Conservation (phyloP, 768 basidiomycete species). For the Pleurotus pulmonarius region DNA sequence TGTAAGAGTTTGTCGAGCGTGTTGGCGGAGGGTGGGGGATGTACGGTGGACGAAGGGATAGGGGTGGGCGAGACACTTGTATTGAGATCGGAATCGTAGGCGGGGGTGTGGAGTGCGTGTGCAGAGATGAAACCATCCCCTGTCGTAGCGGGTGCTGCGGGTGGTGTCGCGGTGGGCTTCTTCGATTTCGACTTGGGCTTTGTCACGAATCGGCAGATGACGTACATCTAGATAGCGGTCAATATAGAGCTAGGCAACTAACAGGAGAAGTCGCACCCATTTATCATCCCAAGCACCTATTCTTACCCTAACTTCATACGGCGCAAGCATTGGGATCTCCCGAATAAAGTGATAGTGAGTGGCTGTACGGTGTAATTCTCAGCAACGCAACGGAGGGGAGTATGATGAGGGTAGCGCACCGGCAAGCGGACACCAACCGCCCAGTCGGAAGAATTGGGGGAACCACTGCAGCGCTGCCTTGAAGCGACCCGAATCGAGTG, state of each 20-base stretch:
- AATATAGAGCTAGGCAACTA: not conserved
- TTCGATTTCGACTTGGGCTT: constrained; percentile 27
- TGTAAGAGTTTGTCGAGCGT: constrained; percentile 31
- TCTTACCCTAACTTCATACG: constrained; percentile 57
- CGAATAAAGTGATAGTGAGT: constrained; percentile 67
- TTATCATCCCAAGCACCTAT: constrained; percentile 72
- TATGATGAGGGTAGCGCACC: constrained; percentile 20
- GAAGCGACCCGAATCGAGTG: constrained; percentile 46
- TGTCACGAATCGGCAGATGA: constrained; percentile 62
- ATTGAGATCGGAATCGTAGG: not conserved
- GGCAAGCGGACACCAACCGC: constrained; percentile 61
- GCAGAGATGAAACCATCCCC: constrained; percentile 6
- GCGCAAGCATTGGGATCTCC: constrained; percentile 62
- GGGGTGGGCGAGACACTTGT: constrained; percentile 5
- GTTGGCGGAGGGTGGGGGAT: constrained; percentile 14
- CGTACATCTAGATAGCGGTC: constrained; percentile 43
- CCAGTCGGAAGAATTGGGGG: constrained; percentile 52
- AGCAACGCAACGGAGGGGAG: not conserved
- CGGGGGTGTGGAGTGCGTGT: not conserved
- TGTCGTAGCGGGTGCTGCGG: not conserved
- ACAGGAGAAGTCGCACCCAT: constrained; percentile 49
- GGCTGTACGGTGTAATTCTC: constrained; percentile 26
- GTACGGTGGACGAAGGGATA: constrained; percentile 6
- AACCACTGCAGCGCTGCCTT: constrained; percentile 45
- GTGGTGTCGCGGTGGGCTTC: constrained; percentile 16